These are phyloP conservation scores for Cytospora paraplurivora DNA, from an alignment of 2,329 filamentous ascomycete species.

Conservation along the genomic window DNA sequence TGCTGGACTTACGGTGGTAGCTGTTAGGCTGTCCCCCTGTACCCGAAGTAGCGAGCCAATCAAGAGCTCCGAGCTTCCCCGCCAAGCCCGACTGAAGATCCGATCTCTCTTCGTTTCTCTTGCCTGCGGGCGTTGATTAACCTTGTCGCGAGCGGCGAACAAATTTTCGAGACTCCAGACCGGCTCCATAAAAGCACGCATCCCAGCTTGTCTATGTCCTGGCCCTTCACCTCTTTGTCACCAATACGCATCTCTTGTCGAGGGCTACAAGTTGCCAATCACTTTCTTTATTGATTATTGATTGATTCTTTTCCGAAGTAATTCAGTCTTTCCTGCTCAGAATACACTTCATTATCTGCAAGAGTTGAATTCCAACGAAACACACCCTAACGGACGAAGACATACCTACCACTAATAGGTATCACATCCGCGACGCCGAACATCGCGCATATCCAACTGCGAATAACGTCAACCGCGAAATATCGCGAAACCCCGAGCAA, in stretches of 20 bases:
- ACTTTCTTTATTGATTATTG: constrained; percentile 23
- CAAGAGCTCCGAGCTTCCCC: not conserved
- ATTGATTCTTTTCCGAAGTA: constrained; percentile 1
- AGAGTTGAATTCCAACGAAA: not conserved
- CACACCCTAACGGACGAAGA: not conserved
- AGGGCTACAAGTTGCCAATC: constrained; percentile 1
- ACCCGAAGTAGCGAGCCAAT: not conserved
- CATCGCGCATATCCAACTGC: not conserved
- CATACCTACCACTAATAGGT: not conserved
- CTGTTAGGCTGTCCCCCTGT: not conserved
- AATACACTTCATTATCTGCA: not conserved
- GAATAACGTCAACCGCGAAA: not conserved
- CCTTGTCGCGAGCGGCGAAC: constrained; percentile 2
- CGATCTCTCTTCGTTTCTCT: not conserved
- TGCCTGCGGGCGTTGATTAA: not conserved
- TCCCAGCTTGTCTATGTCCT: constrained; percentile 4
- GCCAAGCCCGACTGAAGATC: not conserved
- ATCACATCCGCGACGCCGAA: not conserved
- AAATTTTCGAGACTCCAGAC: not conserved
- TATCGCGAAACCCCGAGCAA: not conserved
- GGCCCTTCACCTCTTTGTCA: constrained; percentile 3
- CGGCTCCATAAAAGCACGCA: constrained; percentile 22
- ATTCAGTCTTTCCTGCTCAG: not conserved
- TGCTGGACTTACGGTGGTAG: too few relatives aligned
- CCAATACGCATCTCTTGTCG: not conserved